Percentiles rank a stretch among this genome's conserved stretches.
Evolutionary conservation across 2,329 filamentous ascomycete species (phyloP).

Genomic region (Nemania sp.): DNA sequence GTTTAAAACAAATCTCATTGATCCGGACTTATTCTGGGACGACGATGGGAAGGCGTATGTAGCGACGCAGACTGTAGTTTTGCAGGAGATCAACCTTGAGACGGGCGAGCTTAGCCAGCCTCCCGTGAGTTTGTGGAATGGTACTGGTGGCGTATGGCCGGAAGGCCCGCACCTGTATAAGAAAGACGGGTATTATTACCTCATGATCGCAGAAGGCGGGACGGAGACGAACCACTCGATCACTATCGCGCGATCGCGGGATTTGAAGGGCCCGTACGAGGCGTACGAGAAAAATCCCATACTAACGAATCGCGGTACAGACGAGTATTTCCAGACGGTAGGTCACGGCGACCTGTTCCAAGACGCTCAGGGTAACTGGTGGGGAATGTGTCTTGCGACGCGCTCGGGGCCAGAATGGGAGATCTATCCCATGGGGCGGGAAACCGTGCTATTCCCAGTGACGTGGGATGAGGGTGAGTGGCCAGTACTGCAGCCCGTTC

Average conservation of each 20-base stretch:
- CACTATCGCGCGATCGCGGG: constrained; percentile 57
- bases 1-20: constrained; percentile 51
- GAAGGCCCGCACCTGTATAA: constrained; percentile 62
- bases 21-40: constrained; percentile 59
- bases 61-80: constrained; percentile 48
- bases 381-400: constrained; percentile 61
- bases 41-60: constrained; percentile 55
- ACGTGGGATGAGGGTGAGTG: constrained; percentile 63
- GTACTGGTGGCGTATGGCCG: constrained; percentile 57
- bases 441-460: constrained; percentile 58
- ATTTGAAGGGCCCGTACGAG: constrained; percentile 59
- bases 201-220: constrained; percentile 64
- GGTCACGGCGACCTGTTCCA: constrained; percentile 62
- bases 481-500: constrained; percentile 59
- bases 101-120: constrained; percentile 52
- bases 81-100: constrained; percentile 52
- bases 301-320: constrained; percentile 55
- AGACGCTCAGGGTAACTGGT: constrained; percentile 62
- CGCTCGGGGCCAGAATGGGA: constrained; percentile 57
- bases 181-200: constrained; percentile 60
- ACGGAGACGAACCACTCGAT: constrained; percentile 57
- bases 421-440: constrained; percentile 66
- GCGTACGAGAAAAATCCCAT: constrained; percentile 58
- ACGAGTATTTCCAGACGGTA: constrained; percentile 57
- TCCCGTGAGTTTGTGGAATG: constrained; percentile 57